Conservation (phyloP, 2,329 filamentous ascomycete genomes). For the Endoconidiophora laricicola region DNA sequence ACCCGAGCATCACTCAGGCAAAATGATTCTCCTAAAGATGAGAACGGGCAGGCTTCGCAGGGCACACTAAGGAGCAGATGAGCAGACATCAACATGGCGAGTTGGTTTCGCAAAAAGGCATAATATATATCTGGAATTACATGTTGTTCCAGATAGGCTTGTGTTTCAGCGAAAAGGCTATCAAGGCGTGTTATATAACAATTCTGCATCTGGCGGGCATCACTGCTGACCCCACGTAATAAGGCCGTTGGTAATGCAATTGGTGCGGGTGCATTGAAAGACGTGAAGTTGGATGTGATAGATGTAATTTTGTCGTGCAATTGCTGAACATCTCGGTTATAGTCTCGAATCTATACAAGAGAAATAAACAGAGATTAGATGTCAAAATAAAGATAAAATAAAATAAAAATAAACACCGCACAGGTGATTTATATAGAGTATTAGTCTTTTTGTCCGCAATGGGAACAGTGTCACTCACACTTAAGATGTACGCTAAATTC, state of each 20-base stretch:
- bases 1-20: constrained; percentile 36
- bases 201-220: constrained; percentile 29
- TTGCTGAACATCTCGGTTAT: constrained; percentile 27
- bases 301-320: constrained; percentile 23
- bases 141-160: constrained; percentile 27
- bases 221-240: constrained; percentile 26
- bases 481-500: constrained; percentile 34
- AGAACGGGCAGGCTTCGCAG: constrained; percentile 25
- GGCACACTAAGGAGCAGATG: constrained; percentile 25
- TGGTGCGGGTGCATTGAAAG: constrained; percentile 26
- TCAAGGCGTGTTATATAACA: constrained; percentile 30
- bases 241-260: constrained; percentile 26
- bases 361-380: neutral
- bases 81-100: constrained; percentile 28
- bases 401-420: no score
- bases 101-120: constrained; percentile 34
- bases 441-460: neutral
- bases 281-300: constrained; percentile 28
- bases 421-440: no score
- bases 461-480: constrained; percentile 21
- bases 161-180: constrained; percentile 26
- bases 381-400: neutral
- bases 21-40: constrained; percentile 41
- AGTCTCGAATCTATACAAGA: constrained; percentile 26
- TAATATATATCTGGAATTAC: constrained; percentile 32